Evolutionary conservation across 805 yeast species (phyloP), one percentile per base, ranked within the genome.

Genomic region (Candida nemodendra): DNA sequence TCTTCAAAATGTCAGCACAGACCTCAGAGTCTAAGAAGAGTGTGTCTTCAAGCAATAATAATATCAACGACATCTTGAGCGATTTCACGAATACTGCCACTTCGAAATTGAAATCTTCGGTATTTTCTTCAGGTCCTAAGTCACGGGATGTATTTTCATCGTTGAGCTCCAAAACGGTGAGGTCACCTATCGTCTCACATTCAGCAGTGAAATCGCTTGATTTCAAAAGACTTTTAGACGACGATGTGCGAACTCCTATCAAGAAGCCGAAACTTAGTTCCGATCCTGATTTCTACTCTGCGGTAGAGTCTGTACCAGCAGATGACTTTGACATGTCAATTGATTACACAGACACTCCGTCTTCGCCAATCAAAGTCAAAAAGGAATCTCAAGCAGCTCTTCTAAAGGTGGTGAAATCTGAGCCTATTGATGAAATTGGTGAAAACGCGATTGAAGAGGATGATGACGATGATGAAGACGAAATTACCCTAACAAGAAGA

Each of bases 61-160:
- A 76, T 72, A 42, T 88, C 43, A 90, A 83, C 56, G 90, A 83
- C 53, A 78, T 84, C 38, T 66, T 84, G 33, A 77, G 74, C 42
- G 88, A 78, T 38, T 74, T 77, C 31, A 68, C 66, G 13, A 38
- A 50, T 5, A 43, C 56, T 15, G 57, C 65, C 1, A 44, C 51
- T 4, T 30, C 49, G 7, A 30, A 38, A 4, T 25, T 43, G 15
- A 50, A 42, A 30, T 34, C 47, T 9, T 56, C 56, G n/a, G 52
- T 57, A 8, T 40, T 48, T 14, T 49, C 47, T 19, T 34, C 48
- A 5, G 33, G 39, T 7, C 39, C 47, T 18, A 48, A 50, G 34
- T 46, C 39, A 18, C 51, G 48, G 31, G 56, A 53, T 33, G 51
- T 59, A n/a, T 60, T 62, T 36, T 53, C 59, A 9, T 47, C 57